Evolutionary conservation across 495 filamentous ascomycete species (phyloP), one percentile per base, ranked within the genome.

Genomic region (Penicillium longicatenatum): DNA sequence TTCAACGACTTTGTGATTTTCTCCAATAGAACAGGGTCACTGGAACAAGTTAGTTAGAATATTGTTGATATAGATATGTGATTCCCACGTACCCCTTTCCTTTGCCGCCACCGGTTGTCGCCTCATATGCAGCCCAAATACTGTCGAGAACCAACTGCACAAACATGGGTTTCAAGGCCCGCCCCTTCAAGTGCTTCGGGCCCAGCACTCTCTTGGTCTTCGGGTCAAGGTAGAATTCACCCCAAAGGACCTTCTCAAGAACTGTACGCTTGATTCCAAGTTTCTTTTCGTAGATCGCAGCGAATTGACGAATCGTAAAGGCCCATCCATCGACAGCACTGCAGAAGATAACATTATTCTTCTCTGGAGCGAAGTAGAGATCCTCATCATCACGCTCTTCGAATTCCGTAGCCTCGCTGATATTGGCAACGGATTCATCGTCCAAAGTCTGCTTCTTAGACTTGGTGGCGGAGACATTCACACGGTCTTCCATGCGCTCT

Each of bases 311-410:
- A 19, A 96, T 83, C 0, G 94, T 99, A 61, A 98, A 99, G 2
- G 94, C 94, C 94, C 94, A 99, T 35, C 95, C 94, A 67, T 99
- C 94, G 49, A 96, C 88, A 26, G 94, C 94, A 66, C 92, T 97
- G 76, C 92, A 90, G 64, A 99, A 99, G 56, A 99, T 97, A 69
- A 99, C 94, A 66, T 99, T 99, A 62, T 97, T 94, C 65, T 93
- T 96, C 69, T 98, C 95, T 0, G 94, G 94, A 9, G 93, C 91
- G 75, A 99, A 99, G 70, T 99, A 99, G 33, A 99, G 83, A 68
- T 96, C 93, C 64, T 98, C 94, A 68, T 99, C 94, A 66, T 98
- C 94, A 63, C 85, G 87, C 66, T 97, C 94, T 68, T 97, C 86
- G 57, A 90, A 99, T 52, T 89, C 84, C 2, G 74, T 66, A 6